These are phyloP conservation scores for Helotiales sp. DNA, from an alignment of 2,329 filamentous ascomycete species.

Conservation along the genomic window DNA sequence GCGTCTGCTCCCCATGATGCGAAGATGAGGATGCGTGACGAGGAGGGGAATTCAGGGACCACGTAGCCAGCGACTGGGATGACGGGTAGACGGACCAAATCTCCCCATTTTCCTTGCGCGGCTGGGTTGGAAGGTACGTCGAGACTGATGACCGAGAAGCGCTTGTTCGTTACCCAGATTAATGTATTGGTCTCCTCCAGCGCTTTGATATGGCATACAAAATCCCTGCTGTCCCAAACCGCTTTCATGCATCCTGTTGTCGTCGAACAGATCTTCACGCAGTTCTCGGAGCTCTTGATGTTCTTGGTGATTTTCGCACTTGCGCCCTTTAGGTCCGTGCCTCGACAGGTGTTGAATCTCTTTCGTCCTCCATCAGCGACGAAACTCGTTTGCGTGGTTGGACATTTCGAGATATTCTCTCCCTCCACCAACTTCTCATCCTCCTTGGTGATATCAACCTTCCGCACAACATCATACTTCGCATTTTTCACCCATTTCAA, in stretches of 20 bases:
- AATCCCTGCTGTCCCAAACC: background rate
- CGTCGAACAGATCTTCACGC: background rate
- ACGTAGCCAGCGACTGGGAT: slow-evolving; percentile 13
- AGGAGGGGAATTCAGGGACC: slow-evolving; percentile 7
- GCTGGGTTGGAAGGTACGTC: background rate
- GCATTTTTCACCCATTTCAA: background rate
- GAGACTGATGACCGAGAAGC: background rate
- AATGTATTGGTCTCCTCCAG: background rate
- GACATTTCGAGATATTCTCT: slow-evolving; percentile 5
- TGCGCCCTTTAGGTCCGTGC: background rate
- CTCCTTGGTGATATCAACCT: background rate
- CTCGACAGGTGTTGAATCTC: background rate
- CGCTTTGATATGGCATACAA: slow-evolving; percentile 2
- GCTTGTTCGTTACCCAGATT: slow-evolving; percentile 1
- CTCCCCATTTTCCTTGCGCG: background rate
- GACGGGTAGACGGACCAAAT: slow-evolving; percentile 13
- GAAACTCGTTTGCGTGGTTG: background rate
- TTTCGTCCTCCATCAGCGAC: background rate
- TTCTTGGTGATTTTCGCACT: background rate
- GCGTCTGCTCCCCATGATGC: slow-evolving; percentile 6
- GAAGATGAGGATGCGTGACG: slow-evolving; percentile 12
- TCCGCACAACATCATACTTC: background rate
- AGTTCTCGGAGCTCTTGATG: background rate
- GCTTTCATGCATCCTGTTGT: background rate
- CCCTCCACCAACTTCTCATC: background rate